phyloP scores from a whole-genome alignment of 2,329 filamentous ascomycete species.

The Xylariaceae sp. region DNA sequence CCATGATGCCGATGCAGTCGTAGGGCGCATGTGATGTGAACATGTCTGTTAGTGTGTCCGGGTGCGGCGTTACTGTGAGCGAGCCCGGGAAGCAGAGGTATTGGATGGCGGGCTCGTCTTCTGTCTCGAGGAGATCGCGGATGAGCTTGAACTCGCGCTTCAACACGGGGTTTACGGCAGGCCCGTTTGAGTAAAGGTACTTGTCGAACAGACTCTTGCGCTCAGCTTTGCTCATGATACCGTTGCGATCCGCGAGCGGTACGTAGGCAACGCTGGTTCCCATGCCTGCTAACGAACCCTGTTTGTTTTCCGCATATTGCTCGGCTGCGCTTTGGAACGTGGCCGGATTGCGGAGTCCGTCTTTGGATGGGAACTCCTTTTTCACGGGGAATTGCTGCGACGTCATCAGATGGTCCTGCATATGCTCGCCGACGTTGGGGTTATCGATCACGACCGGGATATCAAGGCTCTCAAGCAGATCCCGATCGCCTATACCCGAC shows the following conservation, averaged over 20 bases:
- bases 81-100: slow-evolving; percentile 35
- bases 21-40: slow-evolving; percentile 31
- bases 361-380: slow-evolving; percentile 35
- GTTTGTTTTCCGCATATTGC: slow-evolving; percentile 34
- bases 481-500: slow-evolving; percentile 36
- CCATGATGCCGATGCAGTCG: slow-evolving; percentile 52
- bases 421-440: slow-evolving; percentile 41
- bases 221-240: slow-evolving; percentile 24
- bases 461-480: slow-evolving; percentile 33
- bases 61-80: slow-evolving; percentile 27
- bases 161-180: slow-evolving; percentile 11
- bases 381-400: slow-evolving; percentile 38
- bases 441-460: slow-evolving; percentile 35
- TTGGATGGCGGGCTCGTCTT: slow-evolving; percentile 31
- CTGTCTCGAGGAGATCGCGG: slow-evolving; percentile 27
- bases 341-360: slow-evolving; percentile 34
- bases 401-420: slow-evolving; percentile 41
- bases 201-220: slow-evolving; percentile 27
- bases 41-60: slow-evolving; percentile 28
- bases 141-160: slow-evolving; percentile 25
- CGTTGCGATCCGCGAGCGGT: slow-evolving; percentile 30
- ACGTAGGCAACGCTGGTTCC: slow-evolving; percentile 36
- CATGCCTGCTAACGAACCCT: slow-evolving; percentile 36
- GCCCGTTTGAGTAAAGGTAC: slow-evolving; percentile 16
- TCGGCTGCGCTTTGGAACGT: slow-evolving; percentile 31